A percentile compares a stretch with the other conserved stretches of the same genome.
These are phyloP conservation scores for Laetiporus sulphureus DNA, from an alignment of 1,284 basidiomycete genomes.

Conservation along the genomic window DNA sequence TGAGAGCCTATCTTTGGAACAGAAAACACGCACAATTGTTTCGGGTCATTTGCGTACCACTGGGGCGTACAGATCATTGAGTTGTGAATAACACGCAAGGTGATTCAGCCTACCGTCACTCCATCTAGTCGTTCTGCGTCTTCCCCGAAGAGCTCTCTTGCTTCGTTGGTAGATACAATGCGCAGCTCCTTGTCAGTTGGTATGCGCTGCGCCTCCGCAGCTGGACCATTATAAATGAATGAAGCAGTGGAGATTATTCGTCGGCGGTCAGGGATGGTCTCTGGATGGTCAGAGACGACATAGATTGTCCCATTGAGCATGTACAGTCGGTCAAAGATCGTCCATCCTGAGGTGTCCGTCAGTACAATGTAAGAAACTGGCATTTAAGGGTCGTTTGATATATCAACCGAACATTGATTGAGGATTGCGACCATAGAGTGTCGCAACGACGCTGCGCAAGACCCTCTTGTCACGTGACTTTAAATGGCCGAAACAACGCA, in stretches of 20 bases:
- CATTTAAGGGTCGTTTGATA: neutral
- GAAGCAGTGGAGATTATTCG: slow-evolving; percentile 53
- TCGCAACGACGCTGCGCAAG: too few relatives aligned
- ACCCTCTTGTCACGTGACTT: too few relatives aligned
- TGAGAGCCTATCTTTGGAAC: neutral
- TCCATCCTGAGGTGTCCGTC: slow-evolving; percentile 56
- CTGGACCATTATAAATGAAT: slow-evolving; percentile 39
- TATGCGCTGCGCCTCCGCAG: slow-evolving; percentile 39
- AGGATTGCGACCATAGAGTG: too few relatives aligned
- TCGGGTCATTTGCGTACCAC: slow-evolving; percentile 77
- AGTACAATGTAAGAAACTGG: neutral
- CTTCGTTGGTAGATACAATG: slow-evolving; percentile 65
- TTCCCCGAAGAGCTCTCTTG: slow-evolving; percentile 61
- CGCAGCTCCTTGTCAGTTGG: slow-evolving; percentile 76
- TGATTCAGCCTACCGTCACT: slow-evolving; percentile 44
- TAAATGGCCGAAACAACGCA: too few relatives aligned
- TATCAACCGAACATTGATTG: neutral
- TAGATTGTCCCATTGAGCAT: slow-evolving; percentile 73
- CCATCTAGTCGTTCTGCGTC: slow-evolving; percentile 59
- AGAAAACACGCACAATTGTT: slow-evolving; percentile 61
- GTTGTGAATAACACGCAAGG: too few relatives aligned
- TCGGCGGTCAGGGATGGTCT: slow-evolving; percentile 44
- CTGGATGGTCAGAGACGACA: slow-evolving; percentile 56
- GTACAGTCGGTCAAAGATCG: slow-evolving; percentile 75
- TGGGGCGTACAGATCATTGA: slow-evolving; percentile 19